Percentiles rank a stretch among this genome's conserved stretches.
Conservation (phyloP, 2,329 filamentous ascomycete species). For the Setomelanomma holmii region DNA sequence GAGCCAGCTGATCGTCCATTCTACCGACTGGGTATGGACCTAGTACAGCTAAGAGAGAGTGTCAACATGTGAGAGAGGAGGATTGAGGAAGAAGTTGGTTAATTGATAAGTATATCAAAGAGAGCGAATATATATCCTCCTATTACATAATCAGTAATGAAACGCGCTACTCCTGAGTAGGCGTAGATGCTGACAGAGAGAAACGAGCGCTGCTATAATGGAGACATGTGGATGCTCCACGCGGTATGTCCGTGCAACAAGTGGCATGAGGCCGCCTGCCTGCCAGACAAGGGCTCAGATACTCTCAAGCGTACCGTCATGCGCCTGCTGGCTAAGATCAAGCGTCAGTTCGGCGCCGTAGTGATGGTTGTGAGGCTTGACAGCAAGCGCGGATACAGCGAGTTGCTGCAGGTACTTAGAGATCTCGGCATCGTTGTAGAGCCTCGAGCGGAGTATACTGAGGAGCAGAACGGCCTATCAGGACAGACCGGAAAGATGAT, state of each 20-base stretch:
- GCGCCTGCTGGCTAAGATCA: slow-evolving; percentile 6
- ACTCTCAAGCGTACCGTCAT: slow-evolving; percentile 7
- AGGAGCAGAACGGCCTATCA: slow-evolving; percentile 10
- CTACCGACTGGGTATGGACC: slow-evolving; percentile 5
- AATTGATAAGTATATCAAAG: too few species aligned
- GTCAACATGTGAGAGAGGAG: too few species aligned
- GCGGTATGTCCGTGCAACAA: slow-evolving; percentile 5
- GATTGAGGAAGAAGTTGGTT: too few species aligned
- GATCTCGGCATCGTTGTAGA: slow-evolving; percentile 10
- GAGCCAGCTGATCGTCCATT: slow-evolving; percentile 2
- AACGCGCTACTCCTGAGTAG: too few species aligned
- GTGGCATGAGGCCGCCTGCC: slow-evolving; percentile 8
- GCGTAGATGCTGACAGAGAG: too few species aligned
- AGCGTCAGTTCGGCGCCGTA: slow-evolving; percentile 5
- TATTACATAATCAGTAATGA: too few species aligned
- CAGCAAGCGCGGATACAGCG: slow-evolving; percentile 8
- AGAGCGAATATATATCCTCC: too few species aligned
- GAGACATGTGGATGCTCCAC: slow-evolving; percentile 2
- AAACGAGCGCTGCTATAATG: slow-evolving; percentile 11
- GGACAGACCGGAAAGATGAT: neutral
- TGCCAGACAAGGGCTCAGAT: neutral
- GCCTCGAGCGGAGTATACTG: slow-evolving; percentile 3
- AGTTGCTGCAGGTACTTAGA: slow-evolving; percentile 3
- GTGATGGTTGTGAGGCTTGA: slow-evolving; percentile 8
- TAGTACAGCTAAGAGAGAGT: slow-evolving; percentile 11